Percentiles rank a stretch among this genome's conserved stretches.
phyloP scores from a whole-genome alignment of 2,329 filamentous ascomycete species.

The Iodosphaeria phyllophila region DNA sequence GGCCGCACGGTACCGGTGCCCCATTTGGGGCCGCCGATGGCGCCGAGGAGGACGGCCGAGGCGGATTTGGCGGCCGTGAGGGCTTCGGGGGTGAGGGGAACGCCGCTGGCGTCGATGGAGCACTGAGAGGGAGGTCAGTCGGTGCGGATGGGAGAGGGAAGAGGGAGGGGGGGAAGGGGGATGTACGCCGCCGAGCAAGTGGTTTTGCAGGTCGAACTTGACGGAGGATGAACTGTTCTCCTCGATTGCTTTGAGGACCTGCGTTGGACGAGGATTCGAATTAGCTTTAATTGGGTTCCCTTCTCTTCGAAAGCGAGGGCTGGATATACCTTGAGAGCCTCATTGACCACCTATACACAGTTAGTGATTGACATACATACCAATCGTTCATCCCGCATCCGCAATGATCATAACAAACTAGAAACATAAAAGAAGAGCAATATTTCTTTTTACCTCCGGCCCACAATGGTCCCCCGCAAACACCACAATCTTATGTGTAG shows the following conservation, averaged over 20 bases:
- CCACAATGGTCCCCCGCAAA: constrained; percentile 73
- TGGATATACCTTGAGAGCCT: constrained; percentile 75
- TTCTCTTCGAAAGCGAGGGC: too few species aligned
- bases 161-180: constrained; percentile 1
- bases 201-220: constrained; percentile 79
- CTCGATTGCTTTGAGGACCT: constrained; percentile 70
- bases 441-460: constrained; percentile 51
- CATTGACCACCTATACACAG: constrained; percentile 58
- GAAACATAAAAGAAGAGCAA: constrained; percentile 2
- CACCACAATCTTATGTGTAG: constrained; percentile 63
- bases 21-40: constrained; percentile 95
- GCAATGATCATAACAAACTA: too few species aligned
- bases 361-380: too few species aligned
- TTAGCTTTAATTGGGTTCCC: too few species aligned
- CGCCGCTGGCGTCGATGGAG: constrained; percentile 70
- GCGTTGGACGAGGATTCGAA: constrained; percentile 1
- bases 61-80: constrained; percentile 68
- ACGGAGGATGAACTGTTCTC: constrained; percentile 45
- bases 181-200: constrained; percentile 63
- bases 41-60: constrained; percentile 79
- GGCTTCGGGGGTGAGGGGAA: constrained; percentile 64
- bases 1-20: constrained; percentile 75
- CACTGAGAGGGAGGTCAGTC: constrained; percentile 29
- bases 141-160: constrained; percentile 1
- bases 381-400: too few species aligned